Evolutionary conservation across 1,284 basidiomycete genomes (phyloP).

Genomic region (Fomitopsis betulina): DNA sequence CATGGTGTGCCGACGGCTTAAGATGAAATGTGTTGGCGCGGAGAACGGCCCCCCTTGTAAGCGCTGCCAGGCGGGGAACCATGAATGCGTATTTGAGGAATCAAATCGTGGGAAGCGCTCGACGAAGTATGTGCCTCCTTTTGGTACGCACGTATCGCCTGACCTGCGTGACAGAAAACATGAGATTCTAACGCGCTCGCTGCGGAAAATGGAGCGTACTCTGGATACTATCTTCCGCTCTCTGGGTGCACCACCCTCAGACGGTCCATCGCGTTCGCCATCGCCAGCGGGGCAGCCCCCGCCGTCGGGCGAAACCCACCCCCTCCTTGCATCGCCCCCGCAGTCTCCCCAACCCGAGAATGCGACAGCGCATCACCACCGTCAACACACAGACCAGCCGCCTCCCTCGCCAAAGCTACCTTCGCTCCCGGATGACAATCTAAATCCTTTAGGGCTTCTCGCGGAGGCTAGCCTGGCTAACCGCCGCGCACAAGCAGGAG

Average conservation of each 20-base stretch:
- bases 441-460: conserved; percentile 87
- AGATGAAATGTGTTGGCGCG: conserved; percentile 97
- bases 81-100: conserved; percentile 94
- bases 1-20: conserved; percentile 91
- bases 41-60: conserved; percentile 93
- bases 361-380: conserved; percentile 19
- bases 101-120: conserved; percentile 92
- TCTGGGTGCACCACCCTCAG: conserved; percentile 76
- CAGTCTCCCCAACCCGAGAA: conserved; percentile 36
- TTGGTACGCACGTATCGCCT: conserved; percentile 24
- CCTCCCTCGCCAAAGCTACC: conserved; percentile 75
- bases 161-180: conserved; percentile 66
- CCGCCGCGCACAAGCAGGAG: conserved; percentile 46
- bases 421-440: conserved; percentile 83
- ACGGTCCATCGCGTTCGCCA: conserved; percentile 78
- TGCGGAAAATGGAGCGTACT: conserved; percentile 90
- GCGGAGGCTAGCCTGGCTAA: conserved; percentile 91
- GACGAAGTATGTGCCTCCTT: conserved; percentile 53
- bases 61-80: conserved; percentile 73
- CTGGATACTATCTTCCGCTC: conserved; percentile 84
- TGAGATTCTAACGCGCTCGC: conserved; percentile 81
- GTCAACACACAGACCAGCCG: conserved; percentile 20
- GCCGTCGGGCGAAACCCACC: conserved; percentile 43
- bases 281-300: conserved; percentile 56
- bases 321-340: conserved; percentile 54